These are phyloP conservation scores for Carex parvula DNA, from an alignment of 176 grass and related monocot genomes.

Conservation along the genomic window DNA sequence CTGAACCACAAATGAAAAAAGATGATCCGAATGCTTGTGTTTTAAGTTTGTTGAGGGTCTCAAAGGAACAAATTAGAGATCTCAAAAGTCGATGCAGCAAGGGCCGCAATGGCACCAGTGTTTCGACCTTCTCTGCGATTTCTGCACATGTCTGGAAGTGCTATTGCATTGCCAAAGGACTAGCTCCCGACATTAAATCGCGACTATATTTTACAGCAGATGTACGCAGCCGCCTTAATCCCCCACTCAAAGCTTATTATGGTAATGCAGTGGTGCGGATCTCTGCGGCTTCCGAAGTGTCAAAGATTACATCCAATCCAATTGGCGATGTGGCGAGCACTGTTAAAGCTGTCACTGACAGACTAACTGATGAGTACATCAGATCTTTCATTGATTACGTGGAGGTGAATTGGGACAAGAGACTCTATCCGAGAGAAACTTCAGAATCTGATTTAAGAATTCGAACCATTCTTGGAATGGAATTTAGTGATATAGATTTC, in stretches of 20 bases:
- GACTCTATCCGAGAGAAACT: background rate
- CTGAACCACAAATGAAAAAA: background rate
- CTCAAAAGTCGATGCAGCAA: conserved; percentile 15
- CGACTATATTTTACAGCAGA: conserved; percentile 18
- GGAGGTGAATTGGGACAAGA: background rate
- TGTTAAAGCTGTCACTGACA: background rate
- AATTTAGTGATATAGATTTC: background rate
- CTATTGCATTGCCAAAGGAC: background rate
- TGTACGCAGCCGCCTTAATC: background rate
- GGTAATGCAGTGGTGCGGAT: conserved; percentile 27
- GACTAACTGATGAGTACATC: conserved; percentile 14
- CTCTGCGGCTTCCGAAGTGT: background rate
- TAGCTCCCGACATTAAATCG: background rate
- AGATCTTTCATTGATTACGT: conserved; percentile 12
- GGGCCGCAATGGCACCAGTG: background rate
- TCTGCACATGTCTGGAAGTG: conserved; percentile 32
- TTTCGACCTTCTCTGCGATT: conserved; percentile 25
- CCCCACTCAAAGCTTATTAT: conserved; percentile 6
- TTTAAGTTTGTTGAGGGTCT: background rate
- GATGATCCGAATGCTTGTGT: background rate
- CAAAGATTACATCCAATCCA: background rate
- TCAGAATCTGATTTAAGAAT: background rate
- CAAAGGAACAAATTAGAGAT: background rate
- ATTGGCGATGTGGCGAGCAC: background rate
- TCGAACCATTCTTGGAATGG: background rate